Evolutionary conservation across 73 alveolate species (phyloP).

Genomic region (Paraurostyla sp.): DNA sequence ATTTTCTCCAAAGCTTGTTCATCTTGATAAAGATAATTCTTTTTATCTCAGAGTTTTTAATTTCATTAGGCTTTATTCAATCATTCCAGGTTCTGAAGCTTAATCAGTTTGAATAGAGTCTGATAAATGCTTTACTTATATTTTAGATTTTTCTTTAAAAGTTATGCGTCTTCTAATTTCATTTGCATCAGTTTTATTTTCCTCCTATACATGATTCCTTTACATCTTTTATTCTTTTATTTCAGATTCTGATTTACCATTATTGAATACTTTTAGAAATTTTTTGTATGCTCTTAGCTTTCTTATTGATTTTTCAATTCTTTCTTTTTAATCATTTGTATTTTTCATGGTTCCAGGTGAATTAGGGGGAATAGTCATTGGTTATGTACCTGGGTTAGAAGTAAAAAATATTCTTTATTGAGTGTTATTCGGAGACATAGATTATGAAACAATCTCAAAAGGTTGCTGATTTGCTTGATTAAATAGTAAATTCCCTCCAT

Average conservation of each 20-base stretch:
- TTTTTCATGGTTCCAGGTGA: background rate
- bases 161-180: too few relatives aligned
- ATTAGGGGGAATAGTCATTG: background rate
- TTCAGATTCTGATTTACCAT: background rate
- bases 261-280: slow-evolving; percentile 7
- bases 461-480: too few relatives aligned
- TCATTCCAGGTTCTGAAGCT: background rate
- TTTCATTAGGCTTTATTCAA: background rate
- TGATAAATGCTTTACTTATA: background rate
- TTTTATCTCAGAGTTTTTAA: background rate
- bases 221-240: too few relatives aligned
- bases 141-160: background rate
- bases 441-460: too few relatives aligned
- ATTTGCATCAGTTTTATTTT: too few relatives aligned
- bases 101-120: background rate
- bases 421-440: too few relatives aligned
- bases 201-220: too few relatives aligned
- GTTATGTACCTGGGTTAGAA: too few relatives aligned
- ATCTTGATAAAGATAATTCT: background rate
- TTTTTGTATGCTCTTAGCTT: slow-evolving; percentile 26
- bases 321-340: background rate
- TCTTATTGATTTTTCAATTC: slow-evolving; percentile 28
- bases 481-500: too few relatives aligned
- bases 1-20: slow-evolving; percentile 33
- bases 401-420: too few relatives aligned